Evolutionary conservation across 495 filamentous ascomycete species (phyloP).

Genomic region (Neurospora africana): DNA sequence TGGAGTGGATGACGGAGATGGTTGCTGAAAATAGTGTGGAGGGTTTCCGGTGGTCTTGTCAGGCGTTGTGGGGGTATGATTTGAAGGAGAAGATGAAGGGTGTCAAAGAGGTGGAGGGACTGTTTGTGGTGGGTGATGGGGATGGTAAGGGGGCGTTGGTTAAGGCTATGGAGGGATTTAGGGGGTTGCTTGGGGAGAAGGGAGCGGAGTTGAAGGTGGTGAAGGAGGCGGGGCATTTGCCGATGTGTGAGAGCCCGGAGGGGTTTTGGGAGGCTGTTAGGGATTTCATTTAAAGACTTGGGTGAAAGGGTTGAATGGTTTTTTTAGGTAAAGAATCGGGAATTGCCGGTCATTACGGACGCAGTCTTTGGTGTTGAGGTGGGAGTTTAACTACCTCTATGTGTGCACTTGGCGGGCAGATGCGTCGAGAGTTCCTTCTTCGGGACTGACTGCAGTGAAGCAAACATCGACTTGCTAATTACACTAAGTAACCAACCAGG

Average conservation of each 20-base stretch:
- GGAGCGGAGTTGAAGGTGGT: slow-evolving; percentile 51
- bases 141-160: slow-evolving; percentile 61
- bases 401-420: not conserved
- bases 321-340: not conserved
- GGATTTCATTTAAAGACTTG: slow-evolving; percentile 34
- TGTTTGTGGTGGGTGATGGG: slow-evolving; percentile 58
- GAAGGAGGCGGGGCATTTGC: slow-evolving; percentile 62
- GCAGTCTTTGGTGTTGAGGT: not conserved
- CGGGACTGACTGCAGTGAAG: not conserved
- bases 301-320: not conserved
- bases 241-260: slow-evolving; percentile 67
- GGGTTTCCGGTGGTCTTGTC: slow-evolving; percentile 58
- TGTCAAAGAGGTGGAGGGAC: slow-evolving; percentile 42
- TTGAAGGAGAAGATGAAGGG: slow-evolving; percentile 51
- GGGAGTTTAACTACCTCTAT: not conserved
- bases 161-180: slow-evolving; percentile 67
- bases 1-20: slow-evolving; percentile 40
- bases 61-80: slow-evolving; percentile 69
- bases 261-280: slow-evolving; percentile 53
- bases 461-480: not conserved
- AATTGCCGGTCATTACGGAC: not conserved
- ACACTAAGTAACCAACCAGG: no score
- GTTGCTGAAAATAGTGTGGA: slow-evolving; percentile 53
- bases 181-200: slow-evolving; percentile 35
- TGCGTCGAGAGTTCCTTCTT: not conserved